phyloP scores from a whole-genome alignment of 768 basidiomycete genomes.

The Leccinum truebloodii region DNA sequence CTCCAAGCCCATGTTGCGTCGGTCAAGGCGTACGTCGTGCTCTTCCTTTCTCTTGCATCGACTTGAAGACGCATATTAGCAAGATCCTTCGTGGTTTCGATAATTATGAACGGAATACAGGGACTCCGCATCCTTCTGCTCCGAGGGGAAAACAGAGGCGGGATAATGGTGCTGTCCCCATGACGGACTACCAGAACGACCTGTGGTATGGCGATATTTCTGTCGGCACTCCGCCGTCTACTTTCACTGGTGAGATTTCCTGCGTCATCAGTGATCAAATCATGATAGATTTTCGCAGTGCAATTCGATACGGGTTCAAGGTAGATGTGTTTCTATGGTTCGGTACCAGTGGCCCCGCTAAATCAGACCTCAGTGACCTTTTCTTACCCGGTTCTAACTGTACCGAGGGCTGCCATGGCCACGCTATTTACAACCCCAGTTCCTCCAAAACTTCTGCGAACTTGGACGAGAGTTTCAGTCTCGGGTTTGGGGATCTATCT shows the following conservation, averaged over 20 bases:
- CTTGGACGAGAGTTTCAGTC: background rate
- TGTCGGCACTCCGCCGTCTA: conserved; percentile 3
- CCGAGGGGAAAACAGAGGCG: background rate
- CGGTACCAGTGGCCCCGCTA: background rate
- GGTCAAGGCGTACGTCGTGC: conserved; percentile 9
- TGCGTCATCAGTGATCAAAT: background rate
- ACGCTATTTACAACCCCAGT: conserved; percentile 34
- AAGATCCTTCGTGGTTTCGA: conserved; percentile 4
- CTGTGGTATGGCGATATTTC: conserved; percentile 15
- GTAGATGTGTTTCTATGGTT: background rate
- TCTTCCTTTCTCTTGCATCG: background rate
- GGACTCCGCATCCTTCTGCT: background rate
- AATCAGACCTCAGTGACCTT: conserved; percentile 19
- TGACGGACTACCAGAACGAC: background rate
- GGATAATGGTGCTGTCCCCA: background rate
- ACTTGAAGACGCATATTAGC: background rate
- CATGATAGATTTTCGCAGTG: background rate
- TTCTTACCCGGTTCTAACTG: conserved; percentile 29
- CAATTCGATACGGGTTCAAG: conserved; percentile 13
- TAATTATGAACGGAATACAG: conserved; percentile 3
- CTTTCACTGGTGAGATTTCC: background rate
- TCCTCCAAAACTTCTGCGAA: conserved; percentile 9
- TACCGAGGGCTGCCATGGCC: conserved; percentile 25
- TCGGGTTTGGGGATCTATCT: background rate
- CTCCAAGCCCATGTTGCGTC: conserved; percentile 5